Evolutionary conservation across 2,329 filamentous ascomycete species (phyloP), one percentile per base, ranked within the genome.

Genomic region (Knoxdaviesia capensis): DNA sequence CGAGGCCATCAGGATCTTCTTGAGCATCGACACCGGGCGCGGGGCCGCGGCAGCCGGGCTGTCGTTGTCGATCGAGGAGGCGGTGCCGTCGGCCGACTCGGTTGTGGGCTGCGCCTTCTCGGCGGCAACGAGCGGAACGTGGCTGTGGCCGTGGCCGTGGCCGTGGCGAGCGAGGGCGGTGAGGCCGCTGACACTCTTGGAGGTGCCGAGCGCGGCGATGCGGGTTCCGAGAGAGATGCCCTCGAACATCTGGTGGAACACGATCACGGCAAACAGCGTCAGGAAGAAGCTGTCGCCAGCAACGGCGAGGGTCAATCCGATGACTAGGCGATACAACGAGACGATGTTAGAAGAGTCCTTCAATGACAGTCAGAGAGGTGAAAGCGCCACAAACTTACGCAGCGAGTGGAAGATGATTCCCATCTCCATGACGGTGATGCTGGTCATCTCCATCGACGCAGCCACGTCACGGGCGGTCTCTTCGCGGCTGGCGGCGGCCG

Each of bases 221-320:
- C 77, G 71, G 6, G 74, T 73, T 11, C 80, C 80, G 1, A 86
- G 71, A 0, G 80, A 80, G 38, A 86, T 64, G 4, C 81, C 80
- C 53, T 85, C 80, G 50, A 87, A 83, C 62, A 81, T 74, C 51
- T 85, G 80, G 52, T 85, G 80, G 60, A 85, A 84, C 44, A 84
- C 59, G 44, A 86, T 81, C 42, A 85, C 80, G 37, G 71, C 55
- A 45, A 72, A 71, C n/a, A 75, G 62, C 2, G 67, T 71, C 42
- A 65, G 53, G 56, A 74, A 74, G 49, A 65, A 69, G 34, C 59
- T 61, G 48, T 75, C 70, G 3, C 64, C 68, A 1, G 70, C 62
- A 2, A 76, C 71, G n/a, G 74, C 71, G 2, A 78, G 63, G 0
- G 74, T 77, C 34, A 80, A 55, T 28, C 74, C 72, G 34, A 80